These are phyloP conservation scores for Achaetomiella virescens DNA, from an alignment of 495 filamentous ascomycete genomes.

Conservation along the genomic window DNA sequence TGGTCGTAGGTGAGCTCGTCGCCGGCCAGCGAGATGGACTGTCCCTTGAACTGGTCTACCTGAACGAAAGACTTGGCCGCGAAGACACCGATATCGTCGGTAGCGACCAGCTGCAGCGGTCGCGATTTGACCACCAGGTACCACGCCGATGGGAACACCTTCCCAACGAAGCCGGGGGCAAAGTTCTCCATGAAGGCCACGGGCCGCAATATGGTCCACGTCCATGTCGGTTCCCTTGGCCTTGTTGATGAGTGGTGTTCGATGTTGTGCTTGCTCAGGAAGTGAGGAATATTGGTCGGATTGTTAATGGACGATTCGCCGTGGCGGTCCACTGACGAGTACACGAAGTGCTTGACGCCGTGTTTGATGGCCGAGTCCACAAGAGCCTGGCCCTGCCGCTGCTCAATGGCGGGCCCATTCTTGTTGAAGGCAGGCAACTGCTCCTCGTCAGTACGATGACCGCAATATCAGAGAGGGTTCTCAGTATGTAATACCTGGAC, in stretches of 20 bases:
- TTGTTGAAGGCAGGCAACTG: background rate
- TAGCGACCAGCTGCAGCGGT: constrained; percentile 48
- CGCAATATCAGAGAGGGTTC: constrained; percentile 38
- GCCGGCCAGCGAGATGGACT: constrained; percentile 50
- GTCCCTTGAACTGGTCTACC: constrained; percentile 35
- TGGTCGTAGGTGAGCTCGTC: constrained; percentile 52
- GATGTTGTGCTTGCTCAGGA: constrained; percentile 54
- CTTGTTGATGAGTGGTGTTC: constrained; percentile 47
- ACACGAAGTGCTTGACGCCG: constrained; percentile 55
- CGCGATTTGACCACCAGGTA: constrained; percentile 34
- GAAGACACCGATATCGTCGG: constrained; percentile 54
- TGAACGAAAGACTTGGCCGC: constrained; percentile 48
- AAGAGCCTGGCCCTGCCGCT: constrained; percentile 46
- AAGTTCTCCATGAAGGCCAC: constrained; percentile 55
- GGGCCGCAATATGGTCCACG: constrained; percentile 48
- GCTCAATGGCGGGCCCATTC: background rate
- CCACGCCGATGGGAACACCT: constrained; percentile 46
- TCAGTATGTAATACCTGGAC: constrained; percentile 35
- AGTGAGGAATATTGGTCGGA: constrained; percentile 55
- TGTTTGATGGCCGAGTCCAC: constrained; percentile 49
- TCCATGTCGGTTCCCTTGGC: constrained; percentile 39
- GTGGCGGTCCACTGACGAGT: constrained; percentile 57
- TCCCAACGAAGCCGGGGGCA: constrained; percentile 45
- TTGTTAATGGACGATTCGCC: constrained; percentile 45
- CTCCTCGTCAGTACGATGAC: background rate